Conservation (phyloP, 2,329 filamentous ascomycete species). For the Penicillium sp. region DNA sequence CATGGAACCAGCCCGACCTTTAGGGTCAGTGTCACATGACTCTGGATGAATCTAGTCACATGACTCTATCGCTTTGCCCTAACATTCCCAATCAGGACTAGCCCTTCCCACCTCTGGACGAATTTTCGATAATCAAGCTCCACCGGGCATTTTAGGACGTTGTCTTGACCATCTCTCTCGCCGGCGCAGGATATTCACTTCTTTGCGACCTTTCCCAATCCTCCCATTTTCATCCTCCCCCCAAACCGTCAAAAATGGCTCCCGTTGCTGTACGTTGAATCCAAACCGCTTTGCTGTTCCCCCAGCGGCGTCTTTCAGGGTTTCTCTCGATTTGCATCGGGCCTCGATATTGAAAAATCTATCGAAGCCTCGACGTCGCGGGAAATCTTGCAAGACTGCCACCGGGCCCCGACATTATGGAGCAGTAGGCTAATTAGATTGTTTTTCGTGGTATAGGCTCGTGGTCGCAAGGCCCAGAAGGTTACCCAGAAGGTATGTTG, state of each 20-base stretch:
- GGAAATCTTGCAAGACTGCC: constrained; percentile 8
- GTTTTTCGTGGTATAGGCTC: constrained; percentile 49
- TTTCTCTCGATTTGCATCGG: not conserved
- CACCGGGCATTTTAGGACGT: constrained; percentile 28
- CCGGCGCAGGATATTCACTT: constrained; percentile 85
- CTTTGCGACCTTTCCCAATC: constrained; percentile 66
- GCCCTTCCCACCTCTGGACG: constrained; percentile 26
- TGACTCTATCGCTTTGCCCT: constrained; percentile 1
- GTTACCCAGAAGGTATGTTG: constrained; percentile 51
- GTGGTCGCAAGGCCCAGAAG: constrained; percentile 50
- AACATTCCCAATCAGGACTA: constrained; percentile 21
- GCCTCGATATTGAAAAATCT: constrained; percentile 26
- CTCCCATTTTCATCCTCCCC: constrained; percentile 29
- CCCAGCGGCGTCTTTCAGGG: constrained; percentile 38
- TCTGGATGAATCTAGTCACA: not conserved
- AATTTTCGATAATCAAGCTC: constrained; percentile 25
- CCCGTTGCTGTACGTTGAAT: constrained; percentile 77
- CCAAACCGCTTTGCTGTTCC: constrained; percentile 90
- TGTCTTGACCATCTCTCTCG: constrained; percentile 31
- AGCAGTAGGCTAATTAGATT: constrained; percentile 94
- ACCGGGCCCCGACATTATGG: constrained; percentile 35
- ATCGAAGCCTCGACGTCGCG: constrained; percentile 6
- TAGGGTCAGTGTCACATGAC: not conserved
- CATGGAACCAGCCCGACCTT: no score
- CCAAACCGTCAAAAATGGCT: constrained; percentile 70